Base-by-base conservation (phyloP, 805 yeast species). In the Lipomyces yamadae region DNA sequence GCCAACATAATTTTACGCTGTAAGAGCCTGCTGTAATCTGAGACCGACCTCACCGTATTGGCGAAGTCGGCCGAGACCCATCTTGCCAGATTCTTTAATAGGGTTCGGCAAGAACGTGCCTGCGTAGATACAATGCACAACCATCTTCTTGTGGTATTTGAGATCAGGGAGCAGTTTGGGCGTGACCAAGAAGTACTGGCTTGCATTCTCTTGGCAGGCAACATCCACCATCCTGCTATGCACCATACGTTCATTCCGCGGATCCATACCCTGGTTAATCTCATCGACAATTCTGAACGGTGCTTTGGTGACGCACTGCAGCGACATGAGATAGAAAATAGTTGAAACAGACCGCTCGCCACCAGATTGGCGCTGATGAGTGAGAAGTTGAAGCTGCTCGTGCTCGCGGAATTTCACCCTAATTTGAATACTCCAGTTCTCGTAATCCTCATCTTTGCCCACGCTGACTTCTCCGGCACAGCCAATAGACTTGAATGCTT, bases 261-360 rank as follows among this genome's bases (percentile, higher is more conserved):
- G 90, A 79, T 95, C 99, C 98, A 95, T 93, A 72, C 99, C 99
- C 79, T 95, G 99, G 76, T 95, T 95, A 69, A 95, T 96, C 81
- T 95, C 99, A 78, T 95, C 99, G 6, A 95, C 97, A 2, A 94
- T 93, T 75, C 98, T 82, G 74, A 95, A 92, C 8, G 99, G 98
- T 0, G 97, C 91, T 35, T 84, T 84, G 0, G 98, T 88, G 65
- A 90, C 82, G 10, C 92, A 94, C 79, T 95, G 99, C 69, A 95
- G 81, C 0, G 98, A 88, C 82, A 95, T 90, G 75, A 95, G 84
- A 76, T 90, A 95, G 61, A 93, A 85, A 1, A 94, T 94, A 0
- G 98, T 95, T 0, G 98, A 88, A 0, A 95, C 97, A 0, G 98
- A 96, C 74, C 97, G 85, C 77, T 95, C 99, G 60, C 99, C 99